A percentile compares a stretch with the other conserved stretches of the same genome.
Conservation (phyloP, 2,329 filamentous ascomycete species). For the Arthrobotrys megalospora region DNA sequence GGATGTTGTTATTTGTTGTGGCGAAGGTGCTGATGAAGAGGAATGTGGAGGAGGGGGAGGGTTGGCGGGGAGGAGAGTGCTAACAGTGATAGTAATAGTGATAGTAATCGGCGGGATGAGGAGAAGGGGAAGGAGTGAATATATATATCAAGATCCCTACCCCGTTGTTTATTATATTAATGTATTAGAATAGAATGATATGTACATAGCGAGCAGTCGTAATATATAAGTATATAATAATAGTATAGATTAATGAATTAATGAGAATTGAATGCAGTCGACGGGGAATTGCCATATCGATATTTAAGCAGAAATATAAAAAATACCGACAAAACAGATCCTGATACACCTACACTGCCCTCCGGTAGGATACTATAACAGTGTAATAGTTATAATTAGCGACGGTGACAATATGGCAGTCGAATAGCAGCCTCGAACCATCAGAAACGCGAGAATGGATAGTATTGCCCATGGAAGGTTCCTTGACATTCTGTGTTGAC, state of each 20-base stretch:
- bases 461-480: constrained; percentile 26
- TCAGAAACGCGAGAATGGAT: not conserved
- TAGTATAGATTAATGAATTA: not conserved
- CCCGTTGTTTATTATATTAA: not conserved
- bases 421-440: not conserved
- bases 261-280: not conserved
- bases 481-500: constrained; percentile 39
- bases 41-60: not conserved
- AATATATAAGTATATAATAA: no score
- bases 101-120: no score
- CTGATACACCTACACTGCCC: no score
- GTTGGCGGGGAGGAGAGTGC: not conserved
- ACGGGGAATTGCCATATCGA: no score
- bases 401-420: not conserved
- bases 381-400: not conserved
- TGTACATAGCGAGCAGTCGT: constrained; percentile 14
- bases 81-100: not conserved
- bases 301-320: no score
- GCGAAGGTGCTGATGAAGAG: constrained; percentile 34
- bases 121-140: not conserved
- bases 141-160: not conserved
- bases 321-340: not conserved
- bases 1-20: constrained; percentile 27
- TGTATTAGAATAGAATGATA: constrained; percentile 5
- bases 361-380: no score